Base-by-base conservation (phyloP, 805 yeast species). In the Saccharomycopsis oosterbeekiorum region DNA sequence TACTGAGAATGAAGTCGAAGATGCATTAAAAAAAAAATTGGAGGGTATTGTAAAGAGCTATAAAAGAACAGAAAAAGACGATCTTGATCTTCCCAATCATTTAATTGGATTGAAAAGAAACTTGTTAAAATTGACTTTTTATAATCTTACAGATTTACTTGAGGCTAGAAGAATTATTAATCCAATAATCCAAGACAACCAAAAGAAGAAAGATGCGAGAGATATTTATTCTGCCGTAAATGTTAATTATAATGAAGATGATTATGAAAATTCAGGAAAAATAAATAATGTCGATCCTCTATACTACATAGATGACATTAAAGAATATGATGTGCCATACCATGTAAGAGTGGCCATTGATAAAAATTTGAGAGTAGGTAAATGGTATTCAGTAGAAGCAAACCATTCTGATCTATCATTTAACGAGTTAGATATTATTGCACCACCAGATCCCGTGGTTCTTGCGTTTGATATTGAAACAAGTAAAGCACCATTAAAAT, bases 401-500 rank as follows among this genome's bases (percentile, higher is more conserved):
- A 78, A 77, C 19, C 81, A 84, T 55, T 85, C 85, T 0, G 76
- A 78, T 14, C 75, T 84, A 3, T 74, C 73, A 10, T 77, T 74
- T 17, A 91, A 86, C 68, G 81, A 85, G 63, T 76, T 79, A 17
- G 90, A 88, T 39, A 85, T 87, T 67, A 85, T 92, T 57, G 96
- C 96, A 43, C 96, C 96, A 74, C 97, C 99, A 2, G 99, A 94
- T 71, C 98, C 98, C 0, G 97, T 94, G 8, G 93, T 96, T 1
- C 72, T 94, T 69, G 99, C 99, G 0, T 94, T 89, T 70, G 99
- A 94, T 80, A 94, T 94, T 60, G 99, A 94, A 77, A 94, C 99
- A 1, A 90, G 97, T 14, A 94, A 94, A 71, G 90, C 96, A 12
- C 98, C 98, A 1, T 78, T 94, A 63, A 96, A 94, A 71, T 94